A percentile compares a stretch with the other conserved stretches of the same genome.
Evolutionary conservation across 129 eudicot genomes (phyloP).

Genomic region (Sambucus nigra): DNA sequence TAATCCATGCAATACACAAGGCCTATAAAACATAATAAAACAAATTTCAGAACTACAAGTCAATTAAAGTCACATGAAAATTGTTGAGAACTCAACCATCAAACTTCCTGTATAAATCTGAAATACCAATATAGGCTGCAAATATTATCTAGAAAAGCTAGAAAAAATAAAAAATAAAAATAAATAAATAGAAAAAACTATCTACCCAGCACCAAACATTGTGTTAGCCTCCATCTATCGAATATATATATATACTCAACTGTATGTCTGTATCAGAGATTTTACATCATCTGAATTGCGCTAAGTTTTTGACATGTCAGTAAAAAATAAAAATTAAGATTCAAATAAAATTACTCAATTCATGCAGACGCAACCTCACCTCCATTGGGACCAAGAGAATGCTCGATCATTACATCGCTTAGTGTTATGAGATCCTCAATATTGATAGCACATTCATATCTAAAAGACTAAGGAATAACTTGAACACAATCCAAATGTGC

Average conservation of each 20-base stretch:
- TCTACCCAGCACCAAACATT: neutral
- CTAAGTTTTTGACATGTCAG: too few species aligned
- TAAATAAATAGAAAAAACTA: too few species aligned
- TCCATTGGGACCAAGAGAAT: constrained; percentile 98
- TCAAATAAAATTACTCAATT: too few species aligned
- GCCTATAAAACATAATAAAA: constrained; percentile 30
- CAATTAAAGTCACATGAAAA: neutral
- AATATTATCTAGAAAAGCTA: neutral
- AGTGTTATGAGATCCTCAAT: constrained; percentile 44
- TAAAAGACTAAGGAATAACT: constrained; percentile 21
- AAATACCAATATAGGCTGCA: neutral
- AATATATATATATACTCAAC: neutral
- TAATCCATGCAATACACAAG: constrained; percentile 95
- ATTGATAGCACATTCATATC: constrained; percentile 26
- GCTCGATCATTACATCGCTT: constrained; percentile 87
- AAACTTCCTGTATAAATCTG: neutral
- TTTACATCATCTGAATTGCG: neutral
- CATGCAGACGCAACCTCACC: constrained; percentile 36
- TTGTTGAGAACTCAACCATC: neutral
- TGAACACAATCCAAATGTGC: neutral
- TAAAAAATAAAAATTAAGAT: neutral
- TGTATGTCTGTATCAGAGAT: neutral
- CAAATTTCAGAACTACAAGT: neutral
- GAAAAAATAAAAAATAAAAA: too few species aligned
- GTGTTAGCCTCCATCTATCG: neutral